Evolutionary conservation across 495 filamentous ascomycete genomes (phyloP), one percentile per base, ranked within the genome.

Genomic region (Penicillium soppii): DNA sequence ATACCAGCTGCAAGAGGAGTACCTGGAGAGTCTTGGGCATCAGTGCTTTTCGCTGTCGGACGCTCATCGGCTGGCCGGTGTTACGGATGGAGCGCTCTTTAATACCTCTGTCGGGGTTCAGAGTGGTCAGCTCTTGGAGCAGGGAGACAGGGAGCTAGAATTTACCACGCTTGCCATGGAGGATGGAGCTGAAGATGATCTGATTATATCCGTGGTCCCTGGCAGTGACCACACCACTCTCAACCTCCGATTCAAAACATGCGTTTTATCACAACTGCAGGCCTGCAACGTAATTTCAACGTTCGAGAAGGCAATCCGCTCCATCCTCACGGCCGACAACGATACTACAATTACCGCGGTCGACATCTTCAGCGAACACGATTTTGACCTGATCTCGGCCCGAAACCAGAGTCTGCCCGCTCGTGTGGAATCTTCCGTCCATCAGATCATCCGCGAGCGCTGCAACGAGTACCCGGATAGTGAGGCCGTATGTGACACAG

Each of bases 401-500:
- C 8, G 12, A 37, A 37, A 37, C 9, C 35, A 37, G n/a, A 37
- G n/a, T 17, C 7, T 37, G n/a, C 35, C 35, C 3, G 36, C 50
- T 10, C 69, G 61, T 7, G 50, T 73, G 9, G 43, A 66, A 5
- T 44, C 56, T 25, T 67, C 47, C 16, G 57, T 69, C 23, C 61
- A 68, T 16, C 22, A 25, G 13, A 17, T 27, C 40, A 43, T 43
- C 5, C 22, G 8, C 12, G 22, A 29, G 26, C 22, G 15, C 3
- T 16, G 4, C 4, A n/a, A n/a, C 12, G 5, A 29, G 8, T 17
- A 27, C 23, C 26, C 38, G 8, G 12, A 32, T 10, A 21, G 26
- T 12, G 26, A 9, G 9, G 48, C 48, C 10, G 29, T 78, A 0
- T 58, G 50, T 42, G 56, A 66, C 3, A 79, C 74, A 76, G 80